phyloP scores from a whole-genome alignment of 441 rosid genomes.

The Populus hybrid region DNA sequence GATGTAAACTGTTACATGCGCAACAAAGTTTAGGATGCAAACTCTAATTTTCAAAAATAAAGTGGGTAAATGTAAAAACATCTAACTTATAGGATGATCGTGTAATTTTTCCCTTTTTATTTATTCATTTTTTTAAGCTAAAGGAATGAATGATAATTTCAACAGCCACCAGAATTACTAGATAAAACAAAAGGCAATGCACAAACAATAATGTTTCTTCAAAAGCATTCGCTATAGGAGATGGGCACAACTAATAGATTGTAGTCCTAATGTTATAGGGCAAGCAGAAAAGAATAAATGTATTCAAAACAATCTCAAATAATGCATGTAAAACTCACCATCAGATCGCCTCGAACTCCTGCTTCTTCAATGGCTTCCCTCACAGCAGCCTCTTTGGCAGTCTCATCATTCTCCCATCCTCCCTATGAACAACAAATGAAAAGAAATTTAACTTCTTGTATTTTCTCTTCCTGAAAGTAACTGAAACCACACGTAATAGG shows the following conservation, averaged over 20 bases:
- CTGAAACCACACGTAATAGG: not conserved
- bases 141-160: not conserved
- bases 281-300: not conserved
- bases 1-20: not conserved
- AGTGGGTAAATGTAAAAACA: not conserved
- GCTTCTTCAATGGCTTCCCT: too few relatives aligned
- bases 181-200: not conserved
- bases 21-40: not conserved
- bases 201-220: too few relatives aligned
- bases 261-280: not conserved
- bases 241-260: not conserved
- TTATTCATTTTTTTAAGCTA: not conserved
- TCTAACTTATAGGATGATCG: not conserved
- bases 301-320: not conserved
- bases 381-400: too few relatives aligned
- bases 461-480: not conserved
- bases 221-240: not conserved
- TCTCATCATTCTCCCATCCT: slow-evolving; percentile 98
- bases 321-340: slow-evolving; percentile 41
- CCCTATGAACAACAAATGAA: slow-evolving; percentile 40
- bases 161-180: not conserved
- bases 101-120: not conserved
- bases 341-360: slow-evolving; percentile 75
- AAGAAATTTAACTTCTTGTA: not conserved
- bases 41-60: not conserved